phyloP scores from a whole-genome alignment of 2,329 filamentous ascomycete species.

The Chrysosporium queenslandicum region DNA sequence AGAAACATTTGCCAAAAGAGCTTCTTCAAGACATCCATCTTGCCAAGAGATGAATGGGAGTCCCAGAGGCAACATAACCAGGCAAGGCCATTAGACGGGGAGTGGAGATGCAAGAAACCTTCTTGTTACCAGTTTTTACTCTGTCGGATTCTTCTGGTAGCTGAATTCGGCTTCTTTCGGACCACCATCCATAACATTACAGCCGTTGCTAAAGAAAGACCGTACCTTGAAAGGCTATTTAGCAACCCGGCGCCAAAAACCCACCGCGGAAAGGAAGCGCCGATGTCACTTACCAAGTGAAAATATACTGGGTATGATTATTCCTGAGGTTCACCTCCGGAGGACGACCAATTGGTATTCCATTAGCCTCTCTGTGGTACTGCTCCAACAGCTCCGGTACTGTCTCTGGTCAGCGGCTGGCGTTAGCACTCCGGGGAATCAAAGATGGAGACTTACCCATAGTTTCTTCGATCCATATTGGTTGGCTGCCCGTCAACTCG shows the following conservation, averaged over 20 bases:
- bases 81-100: background rate
- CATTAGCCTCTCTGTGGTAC: slow-evolving; percentile 65
- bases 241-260: background rate
- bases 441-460: slow-evolving; percentile 55
- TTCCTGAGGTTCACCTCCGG: slow-evolving; percentile 90
- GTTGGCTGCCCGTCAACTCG: slow-evolving; percentile 64
- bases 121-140: slow-evolving; percentile 59
- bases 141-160: slow-evolving; percentile 62
- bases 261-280: background rate
- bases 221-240: slow-evolving; percentile 56
- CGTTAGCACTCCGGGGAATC: background rate
- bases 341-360: slow-evolving; percentile 78
- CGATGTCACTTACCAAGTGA: slow-evolving; percentile 68
- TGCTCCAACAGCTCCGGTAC: slow-evolving; percentile 68
- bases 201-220: slow-evolving; percentile 69
- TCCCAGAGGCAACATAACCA: slow-evolving; percentile 17
- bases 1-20: slow-evolving; percentile 70
- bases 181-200: slow-evolving; percentile 96
- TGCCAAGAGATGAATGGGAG: slow-evolving; percentile 11
- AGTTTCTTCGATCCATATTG: slow-evolving; percentile 92
- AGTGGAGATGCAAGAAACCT: slow-evolving; percentile 12
- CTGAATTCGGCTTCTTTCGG: slow-evolving; percentile 68
- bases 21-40: slow-evolving; percentile 63
- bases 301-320: slow-evolving; percentile 96
- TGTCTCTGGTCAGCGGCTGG: slow-evolving; percentile 28